Evolutionary conservation across 345 rosid genomes (phyloP), one percentile per base, ranked within the genome.

Genomic region (Lepidium didymum): DNA sequence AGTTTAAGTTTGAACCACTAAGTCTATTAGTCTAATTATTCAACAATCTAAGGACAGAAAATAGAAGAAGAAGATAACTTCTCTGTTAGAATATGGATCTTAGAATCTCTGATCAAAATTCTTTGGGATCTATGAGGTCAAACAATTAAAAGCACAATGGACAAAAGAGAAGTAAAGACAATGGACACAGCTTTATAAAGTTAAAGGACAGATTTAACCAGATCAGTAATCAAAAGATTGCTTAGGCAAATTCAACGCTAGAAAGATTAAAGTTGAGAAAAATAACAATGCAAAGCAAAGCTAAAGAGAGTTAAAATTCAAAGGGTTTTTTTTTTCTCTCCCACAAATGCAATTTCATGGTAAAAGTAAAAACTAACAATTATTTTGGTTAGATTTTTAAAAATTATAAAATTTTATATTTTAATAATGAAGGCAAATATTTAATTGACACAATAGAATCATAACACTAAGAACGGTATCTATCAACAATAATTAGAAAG

Each of bases 121-220:
- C 3, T 50, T 67, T 60, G 62, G 78, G 62, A 68, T 75, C 78
- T 68, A 75, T 23, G 46, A 68, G 53, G 78, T 75, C 78, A 75
- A 75, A 62, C 69, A 62, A 47, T 54, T 18, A 68, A 75, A 75
- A 75, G 78, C 54, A 52, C 44, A 67, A 54, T 53, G 51, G n/a
- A 16, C 27, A 67, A 67, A 74, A 67, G 73, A 68, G 33, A 61
- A 58, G 21, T 51, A 74, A 75, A 55, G 59, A 75, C 69, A 68
- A 68, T 55, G 64, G 54, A 21, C 42, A 53, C 46, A 44, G 69
- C 74, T 68, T 75, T 68, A 55, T 61, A 68, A 75, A 75, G 78
- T 68, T 61, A 54, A 68, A 75, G 69, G 33, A 55, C 54, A 55
- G 12, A 31, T 8, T 55, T 59, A 68, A 75, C 60, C 60, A 62